A percentile compares a stretch with the other conserved stretches of the same genome.
Conservation (phyloP, 805 yeast species). For the Phaffomyces opuntiae region DNA sequence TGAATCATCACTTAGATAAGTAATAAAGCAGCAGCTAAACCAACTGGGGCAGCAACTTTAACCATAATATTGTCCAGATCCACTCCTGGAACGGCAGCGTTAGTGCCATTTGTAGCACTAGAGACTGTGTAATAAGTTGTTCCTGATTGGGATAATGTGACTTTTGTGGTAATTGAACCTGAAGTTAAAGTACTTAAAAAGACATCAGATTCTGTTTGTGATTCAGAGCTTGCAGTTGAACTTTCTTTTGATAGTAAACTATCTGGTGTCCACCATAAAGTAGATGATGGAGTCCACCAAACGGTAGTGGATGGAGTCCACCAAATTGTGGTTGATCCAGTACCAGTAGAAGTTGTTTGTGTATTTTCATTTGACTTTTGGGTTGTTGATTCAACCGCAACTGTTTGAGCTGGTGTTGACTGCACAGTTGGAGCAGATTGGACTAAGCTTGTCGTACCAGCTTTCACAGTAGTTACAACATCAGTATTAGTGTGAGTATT, state of each 20-base stretch:
- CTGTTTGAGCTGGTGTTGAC: too few species aligned
- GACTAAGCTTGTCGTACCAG: too few species aligned
- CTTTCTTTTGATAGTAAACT: neutral
- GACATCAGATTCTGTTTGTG: neutral
- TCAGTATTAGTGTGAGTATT: neutral
- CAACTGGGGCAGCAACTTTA: constrained; percentile 1
- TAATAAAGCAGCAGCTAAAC: constrained; percentile 32
- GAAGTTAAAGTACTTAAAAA: constrained; percentile 1
- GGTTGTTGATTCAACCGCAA: neutral
- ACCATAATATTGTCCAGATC: neutral
- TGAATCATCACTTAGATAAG: constrained; percentile 55
- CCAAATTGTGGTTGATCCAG: constrained; percentile 3
- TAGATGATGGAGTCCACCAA: constrained; percentile 9
- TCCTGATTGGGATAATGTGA: constrained; percentile 1
- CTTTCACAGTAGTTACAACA: neutral
- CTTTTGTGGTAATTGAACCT: constrained; percentile 1
- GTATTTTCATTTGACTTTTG: neutral
- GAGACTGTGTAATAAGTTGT: neutral
- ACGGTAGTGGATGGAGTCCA: constrained; percentile 11
- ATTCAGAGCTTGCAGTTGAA: neutral
- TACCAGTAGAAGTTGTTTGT: neutral
- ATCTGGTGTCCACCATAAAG: constrained; percentile 11
- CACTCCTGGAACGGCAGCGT: neutral
- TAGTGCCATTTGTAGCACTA: neutral
- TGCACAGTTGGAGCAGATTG: too few species aligned